These are phyloP conservation scores for Buddleja alternifolia DNA, from an alignment of 257 asterid species.

Conservation along the genomic window DNA sequence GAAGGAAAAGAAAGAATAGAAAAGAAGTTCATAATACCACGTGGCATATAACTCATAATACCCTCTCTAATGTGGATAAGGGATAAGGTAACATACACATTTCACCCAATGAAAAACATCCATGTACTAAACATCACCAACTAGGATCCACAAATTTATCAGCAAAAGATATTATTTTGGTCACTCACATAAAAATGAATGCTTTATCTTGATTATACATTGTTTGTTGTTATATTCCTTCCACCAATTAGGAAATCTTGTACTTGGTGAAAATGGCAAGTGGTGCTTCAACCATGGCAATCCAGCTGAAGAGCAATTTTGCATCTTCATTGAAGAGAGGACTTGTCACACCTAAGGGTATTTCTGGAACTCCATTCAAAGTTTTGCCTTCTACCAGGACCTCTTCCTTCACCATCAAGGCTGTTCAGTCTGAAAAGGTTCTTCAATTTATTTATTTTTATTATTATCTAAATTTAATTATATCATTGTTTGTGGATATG, in stretches of 20 bases:
- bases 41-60: slow-evolving; percentile 13
- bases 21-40: not conserved
- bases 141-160: slow-evolving; percentile 57
- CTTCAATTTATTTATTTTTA: too few species aligned
- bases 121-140: slow-evolving; percentile 11
- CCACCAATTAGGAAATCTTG: too few species aligned
- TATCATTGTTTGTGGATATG: too few species aligned
- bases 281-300: slow-evolving; percentile 79
- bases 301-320: slow-evolving; percentile 70
- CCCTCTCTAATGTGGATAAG: slow-evolving; percentile 53
- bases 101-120: slow-evolving; percentile 49
- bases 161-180: slow-evolving; percentile 43
- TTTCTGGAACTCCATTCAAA: slow-evolving; percentile 76
- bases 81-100: slow-evolving; percentile 49
- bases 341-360: slow-evolving; percentile 70
- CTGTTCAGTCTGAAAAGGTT: slow-evolving; percentile 85
- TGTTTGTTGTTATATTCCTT: slow-evolving; percentile 23
- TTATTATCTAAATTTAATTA: too few species aligned
- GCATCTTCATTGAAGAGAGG: slow-evolving; percentile 62
- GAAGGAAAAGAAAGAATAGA: too few species aligned
- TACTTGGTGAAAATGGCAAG: slow-evolving; percentile 56
- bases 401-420: slow-evolving; percentile 69
- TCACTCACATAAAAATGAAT: slow-evolving; percentile 26
- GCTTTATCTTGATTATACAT: slow-evolving; percentile 26
- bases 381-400: slow-evolving; percentile 58